A percentile compares a stretch with the other conserved stretches of the same genome.
Conservation (phyloP, 2,329 filamentous ascomycete genomes). For the Fusarium robinianum region DNA sequence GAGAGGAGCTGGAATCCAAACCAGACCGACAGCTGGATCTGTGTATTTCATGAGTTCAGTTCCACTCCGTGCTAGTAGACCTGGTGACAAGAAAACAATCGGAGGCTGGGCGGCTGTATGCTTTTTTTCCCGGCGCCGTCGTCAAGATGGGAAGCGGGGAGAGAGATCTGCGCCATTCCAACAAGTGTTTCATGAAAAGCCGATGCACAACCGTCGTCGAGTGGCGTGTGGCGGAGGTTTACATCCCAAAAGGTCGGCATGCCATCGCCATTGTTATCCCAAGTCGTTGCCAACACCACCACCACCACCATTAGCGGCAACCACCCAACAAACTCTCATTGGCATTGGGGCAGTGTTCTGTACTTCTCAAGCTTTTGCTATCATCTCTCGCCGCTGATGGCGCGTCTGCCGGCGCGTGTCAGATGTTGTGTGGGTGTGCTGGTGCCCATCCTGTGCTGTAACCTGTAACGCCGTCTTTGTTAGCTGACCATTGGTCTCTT, state of each 20-base stretch:
- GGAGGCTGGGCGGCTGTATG: slow-evolving; percentile 7
- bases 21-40: too few relatives aligned
- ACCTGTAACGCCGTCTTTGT: slow-evolving; percentile 29
- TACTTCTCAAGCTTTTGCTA: not conserved
- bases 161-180: slow-evolving; percentile 19
- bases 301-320: slow-evolving; percentile 12
- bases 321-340: slow-evolving; percentile 25
- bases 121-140: slow-evolving; percentile 10
- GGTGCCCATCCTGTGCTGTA: slow-evolving; percentile 23
- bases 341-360: not conserved
- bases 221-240: too few relatives aligned
- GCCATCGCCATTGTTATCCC: too few relatives aligned
- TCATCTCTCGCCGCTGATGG: slow-evolving; percentile 13
- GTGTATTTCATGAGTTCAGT: too few relatives aligned
- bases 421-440: slow-evolving; percentile 23
- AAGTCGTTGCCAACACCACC: too few relatives aligned
- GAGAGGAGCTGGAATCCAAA: slow-evolving; percentile 32
- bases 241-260: too few relatives aligned
- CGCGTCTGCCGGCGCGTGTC: slow-evolving; percentile 30
- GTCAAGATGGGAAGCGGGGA: slow-evolving; percentile 9
- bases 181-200: too few relatives aligned
- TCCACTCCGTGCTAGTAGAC: slow-evolving; percentile 16
- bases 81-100: slow-evolving; percentile 21
- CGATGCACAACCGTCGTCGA: slow-evolving; percentile 3
- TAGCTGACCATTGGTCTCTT: slow-evolving; percentile 21